These are phyloP conservation scores for Chloropicon primus DNA, from an alignment of 139 green algal genomes.

Conservation along the genomic window DNA sequence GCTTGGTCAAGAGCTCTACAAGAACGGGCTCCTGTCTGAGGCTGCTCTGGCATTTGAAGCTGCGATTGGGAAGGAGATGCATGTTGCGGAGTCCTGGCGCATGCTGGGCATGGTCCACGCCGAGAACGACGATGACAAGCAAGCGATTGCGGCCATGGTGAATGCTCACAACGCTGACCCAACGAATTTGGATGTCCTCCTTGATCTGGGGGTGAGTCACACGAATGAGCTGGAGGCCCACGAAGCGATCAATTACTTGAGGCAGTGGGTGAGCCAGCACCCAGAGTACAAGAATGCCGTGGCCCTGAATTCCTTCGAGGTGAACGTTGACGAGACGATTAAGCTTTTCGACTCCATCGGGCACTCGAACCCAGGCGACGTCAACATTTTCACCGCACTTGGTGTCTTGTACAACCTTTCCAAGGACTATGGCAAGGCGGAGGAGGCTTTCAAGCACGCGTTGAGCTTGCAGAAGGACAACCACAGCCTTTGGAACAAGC, in stretches of 20 bases:
- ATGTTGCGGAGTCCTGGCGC: constrained; percentile 76
- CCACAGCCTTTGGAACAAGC: constrained; percentile 86
- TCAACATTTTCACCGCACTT: constrained; percentile 56
- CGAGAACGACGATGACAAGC: constrained; percentile 95
- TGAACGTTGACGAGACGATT: background rate
- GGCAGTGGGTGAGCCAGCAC: constrained; percentile 56
- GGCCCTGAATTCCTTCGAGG: background rate
- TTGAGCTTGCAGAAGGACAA: constrained; percentile 32
- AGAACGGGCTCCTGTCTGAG: constrained; percentile 69
- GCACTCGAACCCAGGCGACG: constrained; percentile 2
- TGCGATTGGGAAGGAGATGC: constrained; percentile 56
- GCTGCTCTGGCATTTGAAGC: constrained; percentile 90
- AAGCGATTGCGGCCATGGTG: constrained; percentile 45
- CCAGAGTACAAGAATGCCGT: constrained; percentile 24
- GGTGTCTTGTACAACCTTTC: constrained; percentile 86
- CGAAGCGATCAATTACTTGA: constrained; percentile 32
- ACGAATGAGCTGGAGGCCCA: constrained; percentile 90
- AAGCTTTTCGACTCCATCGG: constrained; percentile 12
- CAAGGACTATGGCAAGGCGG: constrained; percentile 61
- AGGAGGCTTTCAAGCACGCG: constrained; percentile 52
- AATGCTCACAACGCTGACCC: constrained; percentile 62
- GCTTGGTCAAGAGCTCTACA: background rate
- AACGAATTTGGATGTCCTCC: constrained; percentile 64
- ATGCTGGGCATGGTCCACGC: constrained; percentile 90
- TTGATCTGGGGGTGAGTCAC: constrained; percentile 83